Evolutionary conservation across 108 stramenopile genomes (phyloP).

Genomic region (Cyclostephanos invisitatus): DNA sequence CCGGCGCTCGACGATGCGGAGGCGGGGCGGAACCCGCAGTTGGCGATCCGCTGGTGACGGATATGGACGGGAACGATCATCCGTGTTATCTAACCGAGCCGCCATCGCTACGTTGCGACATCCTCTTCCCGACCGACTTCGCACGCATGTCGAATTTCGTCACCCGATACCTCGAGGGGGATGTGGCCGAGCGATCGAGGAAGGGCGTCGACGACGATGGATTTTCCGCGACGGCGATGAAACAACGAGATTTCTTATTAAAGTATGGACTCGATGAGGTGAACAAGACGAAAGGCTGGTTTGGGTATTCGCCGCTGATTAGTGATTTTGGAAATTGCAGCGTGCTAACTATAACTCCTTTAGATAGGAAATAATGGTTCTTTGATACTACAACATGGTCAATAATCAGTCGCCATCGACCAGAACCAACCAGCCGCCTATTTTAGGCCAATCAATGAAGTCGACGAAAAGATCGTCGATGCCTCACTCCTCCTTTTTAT

Average conservation of each 20-base stretch:
- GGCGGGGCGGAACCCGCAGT: conserved; percentile 43
- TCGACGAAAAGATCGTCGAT: background rate
- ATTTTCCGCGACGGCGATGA: conserved; percentile 41
- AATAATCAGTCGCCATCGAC: background rate
- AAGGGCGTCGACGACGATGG: background rate
- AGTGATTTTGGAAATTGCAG: conserved; percentile 85
- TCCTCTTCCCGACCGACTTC: conserved; percentile 86
- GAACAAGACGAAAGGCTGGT: conserved; percentile 73
- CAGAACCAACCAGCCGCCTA: background rate
- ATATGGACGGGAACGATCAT: conserved; percentile 74
- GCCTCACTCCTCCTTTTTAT: background rate
- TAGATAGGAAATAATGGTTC: background rate
- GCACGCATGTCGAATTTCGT: conserved; percentile 45
- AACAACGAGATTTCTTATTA: conserved; percentile 75
- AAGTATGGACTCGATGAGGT: conserved; percentile 64
- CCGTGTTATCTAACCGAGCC: conserved; percentile 64
- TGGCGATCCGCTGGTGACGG: conserved; percentile 78
- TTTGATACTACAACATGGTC: no score
- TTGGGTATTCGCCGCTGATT: conserved; percentile 78
- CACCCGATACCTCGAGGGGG: conserved; percentile 4
- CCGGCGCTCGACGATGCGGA: conserved; percentile 5
- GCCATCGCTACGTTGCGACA: conserved; percentile 58
- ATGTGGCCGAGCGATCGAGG: background rate
- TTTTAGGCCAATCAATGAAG: no score
- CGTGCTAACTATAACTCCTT: conserved; percentile 57